A percentile compares a stretch with the other conserved stretches of the same genome.
phyloP scores from a whole-genome alignment of 768 basidiomycete genomes.

The Lactarius hatsudake region DNA sequence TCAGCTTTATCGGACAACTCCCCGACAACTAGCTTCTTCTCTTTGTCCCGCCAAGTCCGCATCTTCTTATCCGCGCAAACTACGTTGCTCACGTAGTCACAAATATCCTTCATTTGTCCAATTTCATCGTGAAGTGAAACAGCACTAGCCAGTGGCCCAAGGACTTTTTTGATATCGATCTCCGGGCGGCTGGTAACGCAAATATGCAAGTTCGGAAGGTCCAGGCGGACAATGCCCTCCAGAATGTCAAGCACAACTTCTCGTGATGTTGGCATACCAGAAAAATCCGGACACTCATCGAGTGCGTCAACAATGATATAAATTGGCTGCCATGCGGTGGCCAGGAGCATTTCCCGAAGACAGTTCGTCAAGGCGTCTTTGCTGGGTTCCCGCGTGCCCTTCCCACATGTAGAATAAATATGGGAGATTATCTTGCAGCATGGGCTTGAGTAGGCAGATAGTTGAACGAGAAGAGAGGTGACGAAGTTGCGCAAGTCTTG shows the following conservation, averaged over 20 bases:
- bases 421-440: not conserved
- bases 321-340: not conserved
- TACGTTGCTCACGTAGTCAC: no score
- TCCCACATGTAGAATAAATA: not conserved
- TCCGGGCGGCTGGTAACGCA: not conserved
- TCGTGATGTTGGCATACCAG: not conserved
- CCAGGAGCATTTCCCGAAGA: not conserved
- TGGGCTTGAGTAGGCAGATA: not conserved
- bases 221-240: not conserved
- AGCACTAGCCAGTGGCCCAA: no score
- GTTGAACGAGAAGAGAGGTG: not conserved
- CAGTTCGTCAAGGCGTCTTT: not conserved
- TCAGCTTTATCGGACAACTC: no score
- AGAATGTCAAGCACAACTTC: not conserved
- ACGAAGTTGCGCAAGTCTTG: not conserved
- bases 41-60: no score
- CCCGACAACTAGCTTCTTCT: no score
- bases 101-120: no score
- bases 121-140: no score
- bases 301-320: not conserved
- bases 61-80: no score
- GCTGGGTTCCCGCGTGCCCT: not conserved
- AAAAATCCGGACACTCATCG: not conserved
- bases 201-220: not conserved
- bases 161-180: no score